Base-by-base conservation (phyloP, 2,329 filamentous ascomycete genomes). In the Claviceps quebecensis region DNA sequence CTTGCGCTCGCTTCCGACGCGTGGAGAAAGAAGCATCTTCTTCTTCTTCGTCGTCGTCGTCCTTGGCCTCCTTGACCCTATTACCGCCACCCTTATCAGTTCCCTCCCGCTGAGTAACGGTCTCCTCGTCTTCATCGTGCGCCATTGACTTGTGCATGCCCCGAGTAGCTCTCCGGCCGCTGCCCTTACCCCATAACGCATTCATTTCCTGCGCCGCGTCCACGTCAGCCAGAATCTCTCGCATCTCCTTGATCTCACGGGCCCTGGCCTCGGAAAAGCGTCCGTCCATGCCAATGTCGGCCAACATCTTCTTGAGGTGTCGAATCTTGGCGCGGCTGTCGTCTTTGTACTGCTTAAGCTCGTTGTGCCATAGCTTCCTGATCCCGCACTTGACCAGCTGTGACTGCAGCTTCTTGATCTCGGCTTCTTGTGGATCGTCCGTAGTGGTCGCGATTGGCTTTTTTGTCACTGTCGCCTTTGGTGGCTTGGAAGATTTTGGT, bases 331-430 rank as follows among this genome's bases (percentile, higher is more conserved):
- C 87, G 54, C 81, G 84, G 4, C 76, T 64, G 23, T 90, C 86
- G 51, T 83, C 78, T 1, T 76, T 77, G 60, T 79, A 89, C 51
- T 81, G 73, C 64, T 87, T 87, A 29, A 98, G 75, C 67, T 96
- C 88, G 56, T 84, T 81, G 48, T 78, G 79, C 91, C 93, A 98
- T 55, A 96, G 78, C 64, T 96, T 97, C 50, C 88, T 84, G 51
- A 96, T 80, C 34, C 91, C 91, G 61, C 91, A 98, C 67, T 96
- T 95, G 45, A 84, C 70, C 6, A 98, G 77, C 67, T 91, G 88
- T 8, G 81, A 79, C 68, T 97, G 91, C 3, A 97, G 73, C 47
- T 83, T 85, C 67, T 95, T 97, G 63, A 96, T 85, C 64, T 95
- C 86, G 3, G 78, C 81, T 53, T 87, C 80, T 54, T 89, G 78